phyloP scores from a whole-genome alignment of 768 basidiomycete species.

The Wakefieldia striispora region DNA sequence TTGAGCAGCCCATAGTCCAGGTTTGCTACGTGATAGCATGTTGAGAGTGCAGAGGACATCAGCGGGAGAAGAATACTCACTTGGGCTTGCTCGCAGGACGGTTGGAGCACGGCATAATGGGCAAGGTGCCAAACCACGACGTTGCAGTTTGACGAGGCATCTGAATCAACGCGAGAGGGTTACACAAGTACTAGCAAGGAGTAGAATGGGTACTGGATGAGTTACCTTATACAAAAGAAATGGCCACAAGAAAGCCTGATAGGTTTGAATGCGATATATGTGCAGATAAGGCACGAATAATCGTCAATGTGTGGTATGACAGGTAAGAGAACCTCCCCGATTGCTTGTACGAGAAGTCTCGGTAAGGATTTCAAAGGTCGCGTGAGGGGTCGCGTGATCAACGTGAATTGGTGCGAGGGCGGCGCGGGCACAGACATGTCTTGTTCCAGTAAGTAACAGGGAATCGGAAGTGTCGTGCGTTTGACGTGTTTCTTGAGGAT shows the following conservation, averaged over 20 bases:
- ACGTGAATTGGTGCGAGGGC: slow-evolving; percentile 32
- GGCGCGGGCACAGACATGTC: slow-evolving; percentile 9
- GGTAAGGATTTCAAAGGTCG: slow-evolving; percentile 44
- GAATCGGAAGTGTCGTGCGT: slow-evolving; percentile 76
- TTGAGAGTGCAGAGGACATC: not conserved
- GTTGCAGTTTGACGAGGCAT: slow-evolving; percentile 90
- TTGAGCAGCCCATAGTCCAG: slow-evolving; percentile 77
- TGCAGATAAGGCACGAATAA: slow-evolving; percentile 87
- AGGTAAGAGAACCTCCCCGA: slow-evolving; percentile 80
- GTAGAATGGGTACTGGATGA: not conserved
- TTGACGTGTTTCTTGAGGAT: slow-evolving; percentile 95
- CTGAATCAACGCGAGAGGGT: slow-evolving; percentile 28
- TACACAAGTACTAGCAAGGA: not conserved
- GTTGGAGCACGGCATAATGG: slow-evolving; percentile 82
- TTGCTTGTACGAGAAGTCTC: slow-evolving; percentile 71
- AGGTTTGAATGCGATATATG: slow-evolving; percentile 88
- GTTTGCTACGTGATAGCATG: slow-evolving; percentile 47
- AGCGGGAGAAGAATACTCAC: slow-evolving; percentile 44
- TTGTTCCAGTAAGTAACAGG: slow-evolving; percentile 29
- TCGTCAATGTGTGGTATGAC: slow-evolving; percentile 79
- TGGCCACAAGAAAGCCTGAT: slow-evolving; percentile 81
- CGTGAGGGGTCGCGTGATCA: slow-evolving; percentile 19
- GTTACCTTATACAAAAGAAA: slow-evolving; percentile 68
- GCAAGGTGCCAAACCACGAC: slow-evolving; percentile 68
- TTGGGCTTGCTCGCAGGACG: slow-evolving; percentile 71